A percentile compares a stretch with the other conserved stretches of the same genome.
Evolutionary conservation across 2,329 filamentous ascomycete species (phyloP).

Genomic region (Epicoccum nigrum): DNA sequence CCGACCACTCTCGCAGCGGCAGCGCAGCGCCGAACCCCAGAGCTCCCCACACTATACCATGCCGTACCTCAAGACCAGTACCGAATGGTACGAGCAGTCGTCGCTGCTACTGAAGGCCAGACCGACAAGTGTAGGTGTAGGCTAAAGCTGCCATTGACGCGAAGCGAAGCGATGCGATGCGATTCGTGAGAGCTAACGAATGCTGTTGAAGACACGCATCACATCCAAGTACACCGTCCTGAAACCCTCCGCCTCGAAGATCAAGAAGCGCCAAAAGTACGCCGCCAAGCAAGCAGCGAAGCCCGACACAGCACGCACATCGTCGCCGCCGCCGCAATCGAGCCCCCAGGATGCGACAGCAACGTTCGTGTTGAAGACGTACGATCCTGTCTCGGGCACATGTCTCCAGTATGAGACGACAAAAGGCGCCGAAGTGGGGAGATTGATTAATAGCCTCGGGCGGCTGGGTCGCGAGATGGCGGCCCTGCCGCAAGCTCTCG

Average conservation of each 20-base stretch:
- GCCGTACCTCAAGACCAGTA: slow-evolving; percentile 80
- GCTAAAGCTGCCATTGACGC: slow-evolving; percentile 39
- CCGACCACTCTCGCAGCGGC: slow-evolving; percentile 17
- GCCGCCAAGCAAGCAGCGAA: slow-evolving; percentile 36
- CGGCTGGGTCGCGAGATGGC: slow-evolving; percentile 71
- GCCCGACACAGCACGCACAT: slow-evolving; percentile 30
- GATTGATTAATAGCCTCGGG: slow-evolving; percentile 78
- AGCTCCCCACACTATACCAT: slow-evolving; percentile 55
- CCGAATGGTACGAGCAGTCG: slow-evolving; percentile 92
- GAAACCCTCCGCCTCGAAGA: slow-evolving; percentile 46
- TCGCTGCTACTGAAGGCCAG: slow-evolving; percentile 83
- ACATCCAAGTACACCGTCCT: slow-evolving; percentile 88
- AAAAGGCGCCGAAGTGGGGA: slow-evolving; percentile 87
- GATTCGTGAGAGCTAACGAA: slow-evolving; percentile 20
- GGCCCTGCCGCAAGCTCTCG: slow-evolving; percentile 52
- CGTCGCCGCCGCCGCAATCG: slow-evolving; percentile 39
- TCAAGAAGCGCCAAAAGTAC: slow-evolving; percentile 43
- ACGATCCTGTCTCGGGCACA: slow-evolving; percentile 79
- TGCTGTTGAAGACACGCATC: slow-evolving; percentile 76
- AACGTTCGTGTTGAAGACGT: slow-evolving; percentile 84
- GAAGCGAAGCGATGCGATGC: too few species aligned
- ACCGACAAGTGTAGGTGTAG: slow-evolving; percentile 81
- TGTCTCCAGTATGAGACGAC: slow-evolving; percentile 90
- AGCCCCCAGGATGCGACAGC: slow-evolving; percentile 53
- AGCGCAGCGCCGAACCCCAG: slow-evolving; percentile 19